These are phyloP conservation scores for Trichoderma aggressivum DNA, from an alignment of 2,329 filamentous ascomycete genomes.

Conservation along the genomic window DNA sequence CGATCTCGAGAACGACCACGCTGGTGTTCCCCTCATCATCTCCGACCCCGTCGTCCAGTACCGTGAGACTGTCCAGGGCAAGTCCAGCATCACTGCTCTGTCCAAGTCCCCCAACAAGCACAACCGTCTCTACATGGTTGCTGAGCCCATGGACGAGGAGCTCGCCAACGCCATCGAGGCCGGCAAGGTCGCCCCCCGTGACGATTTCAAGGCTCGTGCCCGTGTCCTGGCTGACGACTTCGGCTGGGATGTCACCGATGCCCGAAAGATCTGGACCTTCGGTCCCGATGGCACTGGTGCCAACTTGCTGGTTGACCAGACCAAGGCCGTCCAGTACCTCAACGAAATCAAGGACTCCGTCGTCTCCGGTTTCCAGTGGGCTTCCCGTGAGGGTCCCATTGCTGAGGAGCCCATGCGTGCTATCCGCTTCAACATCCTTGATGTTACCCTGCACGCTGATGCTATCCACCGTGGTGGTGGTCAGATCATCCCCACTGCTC, in stretches of 20 bases:
- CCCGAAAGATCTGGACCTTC: constrained; percentile 99
- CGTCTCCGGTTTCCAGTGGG: constrained; percentile 99
- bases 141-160: constrained; percentile 88
- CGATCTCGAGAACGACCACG: constrained; percentile 99
- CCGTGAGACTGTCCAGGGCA: constrained; percentile 86
- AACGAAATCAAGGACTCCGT: constrained; percentile 99
- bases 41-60: constrained; percentile 98
- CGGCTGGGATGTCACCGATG: constrained; percentile 99
- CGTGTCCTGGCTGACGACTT: constrained; percentile 94
- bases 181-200: constrained; percentile 90
- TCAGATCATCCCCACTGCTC: constrained; percentile 95
- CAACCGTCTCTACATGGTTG: constrained; percentile 98
- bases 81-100: constrained; percentile 91
- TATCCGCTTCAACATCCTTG: constrained; percentile 97
- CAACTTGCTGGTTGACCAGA: constrained; percentile 99
- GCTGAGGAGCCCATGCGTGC: constrained; percentile 98
- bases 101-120: constrained; percentile 99
- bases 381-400: constrained; percentile 92
- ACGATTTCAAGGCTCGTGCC: constrained; percentile 98
- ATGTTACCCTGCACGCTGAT: constrained; percentile 99
- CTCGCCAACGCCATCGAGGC: constrained; percentile 83
- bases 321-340: constrained; percentile 99
- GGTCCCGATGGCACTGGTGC: constrained; percentile 95
- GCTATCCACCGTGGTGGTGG: constrained; percentile 99
- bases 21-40: constrained; percentile 94